Base-by-base conservation (phyloP, 495 filamentous ascomycete genomes). In the Chaetomidium leptoderma region DNA sequence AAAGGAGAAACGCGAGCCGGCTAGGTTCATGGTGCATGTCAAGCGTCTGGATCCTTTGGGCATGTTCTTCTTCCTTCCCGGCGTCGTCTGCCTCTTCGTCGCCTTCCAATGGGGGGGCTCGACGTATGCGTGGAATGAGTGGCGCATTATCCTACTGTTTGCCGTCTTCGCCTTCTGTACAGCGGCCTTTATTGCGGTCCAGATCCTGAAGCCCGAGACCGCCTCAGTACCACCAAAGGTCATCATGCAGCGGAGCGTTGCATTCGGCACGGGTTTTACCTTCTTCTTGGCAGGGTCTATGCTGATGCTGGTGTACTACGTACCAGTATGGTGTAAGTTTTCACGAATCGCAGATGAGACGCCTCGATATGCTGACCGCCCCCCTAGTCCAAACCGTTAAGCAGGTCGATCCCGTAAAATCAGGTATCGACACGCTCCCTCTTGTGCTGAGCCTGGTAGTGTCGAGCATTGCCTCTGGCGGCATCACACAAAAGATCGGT, bases 81-180 rank as follows among this genome's bases (percentile, higher is more conserved):
- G 78, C 10, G 80, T 90, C 21, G 77, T 92, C 49, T 85, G 81
- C 58, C 75, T 92, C 5, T 68, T 95, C 30, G 75, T 95, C 1
- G 90, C 91, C 0, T 74, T 96, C 29, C 89, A 95, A 67, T 96
- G 91, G 91, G 90, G 88, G 49, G 90, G 90, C 0, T 83, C 81
- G 10, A 83, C 75, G 30, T 90, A 91, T 58, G 67, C 69, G 0
- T 95, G 90, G 90, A 66, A 63, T 21, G 78, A 77, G 52, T 83
- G 78, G 66, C 83, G 82, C 27, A 85, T 91, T 59, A 86, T 92
- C 52, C 77, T 81, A 4, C 75, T 92, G 2, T 79, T 93, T 27
- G 79, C 85, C 19, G 59, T 91, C 3, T 87, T 84, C 55, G 85
- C 74, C 0, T 66, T 90, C 23, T 75, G 90, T 9, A 70, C 83